These are phyloP conservation scores for Penicillium sp. DNA, from an alignment of 2,329 filamentous ascomycete species.

Conservation along the genomic window DNA sequence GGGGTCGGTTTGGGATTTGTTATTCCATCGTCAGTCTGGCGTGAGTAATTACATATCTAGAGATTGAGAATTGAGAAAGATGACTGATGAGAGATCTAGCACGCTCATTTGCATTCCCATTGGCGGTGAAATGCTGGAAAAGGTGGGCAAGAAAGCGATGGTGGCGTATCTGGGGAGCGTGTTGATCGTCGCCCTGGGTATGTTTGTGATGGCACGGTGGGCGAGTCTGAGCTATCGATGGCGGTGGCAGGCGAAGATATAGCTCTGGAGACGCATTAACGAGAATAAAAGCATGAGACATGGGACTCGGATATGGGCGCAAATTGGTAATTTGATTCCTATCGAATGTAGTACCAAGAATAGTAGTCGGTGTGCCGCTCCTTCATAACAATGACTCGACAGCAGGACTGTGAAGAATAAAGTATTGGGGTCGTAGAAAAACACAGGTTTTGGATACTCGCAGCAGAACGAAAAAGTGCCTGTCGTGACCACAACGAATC, in stretches of 20 bases:
- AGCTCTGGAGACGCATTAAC: not conserved
- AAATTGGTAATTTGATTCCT: constrained; percentile 1
- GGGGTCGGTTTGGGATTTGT: constrained; percentile 51
- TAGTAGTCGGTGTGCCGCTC: not conserved
- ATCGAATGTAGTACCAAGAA: not conserved
- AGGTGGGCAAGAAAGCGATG: constrained; percentile 48
- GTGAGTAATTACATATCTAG: constrained; percentile 22
- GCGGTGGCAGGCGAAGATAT: constrained; percentile 42
- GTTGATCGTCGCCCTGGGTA: constrained; percentile 39
- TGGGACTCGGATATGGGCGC: not conserved
- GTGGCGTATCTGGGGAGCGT: constrained; percentile 51
- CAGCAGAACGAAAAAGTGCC: not conserved
- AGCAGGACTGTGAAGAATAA: not conserved
- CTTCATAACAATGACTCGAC: not conserved
- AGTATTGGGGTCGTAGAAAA: not conserved
- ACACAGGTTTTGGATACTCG: not conserved
- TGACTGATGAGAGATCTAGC: constrained; percentile 14
- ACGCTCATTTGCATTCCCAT: constrained; percentile 53
- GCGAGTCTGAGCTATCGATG: constrained; percentile 43
- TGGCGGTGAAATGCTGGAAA: constrained; percentile 53
- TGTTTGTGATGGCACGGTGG: constrained; percentile 42
- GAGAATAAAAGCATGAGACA: not conserved
- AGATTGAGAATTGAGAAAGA: too few relatives aligned
- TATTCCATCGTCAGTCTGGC: constrained; percentile 54
- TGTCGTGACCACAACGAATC: not conserved